phyloP scores from a whole-genome alignment of 2,329 filamentous ascomycete genomes.

The Ceratocystis huliohia region DNA sequence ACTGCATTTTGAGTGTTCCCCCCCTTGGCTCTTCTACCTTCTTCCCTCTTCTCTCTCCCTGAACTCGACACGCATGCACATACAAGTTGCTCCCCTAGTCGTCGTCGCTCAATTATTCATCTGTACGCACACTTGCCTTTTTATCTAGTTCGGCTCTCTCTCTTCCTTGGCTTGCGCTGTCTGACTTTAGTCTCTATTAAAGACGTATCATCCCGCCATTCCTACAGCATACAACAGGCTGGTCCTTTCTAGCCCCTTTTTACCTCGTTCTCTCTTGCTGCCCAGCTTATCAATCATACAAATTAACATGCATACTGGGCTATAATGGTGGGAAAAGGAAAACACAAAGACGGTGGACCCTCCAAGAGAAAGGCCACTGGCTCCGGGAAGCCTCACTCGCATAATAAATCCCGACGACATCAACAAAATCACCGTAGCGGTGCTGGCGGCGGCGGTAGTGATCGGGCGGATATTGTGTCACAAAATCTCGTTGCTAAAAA shows the following conservation, averaged over 20 bases:
- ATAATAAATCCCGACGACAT: neutral
- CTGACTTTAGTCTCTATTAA: neutral
- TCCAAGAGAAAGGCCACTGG: constrained; percentile 6
- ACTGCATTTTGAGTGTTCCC: too few relatives aligned
- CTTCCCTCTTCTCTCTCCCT: neutral
- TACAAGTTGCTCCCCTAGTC: too few relatives aligned
- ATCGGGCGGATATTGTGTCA: neutral
- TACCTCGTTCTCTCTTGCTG: neutral
- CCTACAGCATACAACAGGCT: neutral
- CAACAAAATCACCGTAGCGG: constrained; percentile 5
- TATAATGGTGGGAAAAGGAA: constrained; percentile 13
- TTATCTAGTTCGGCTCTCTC: neutral
- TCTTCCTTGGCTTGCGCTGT: neutral
- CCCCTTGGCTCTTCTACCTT: neutral
- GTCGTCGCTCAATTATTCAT: too few relatives aligned
- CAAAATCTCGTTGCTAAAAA: constrained; percentile 30
- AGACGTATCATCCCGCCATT: constrained; percentile 4
- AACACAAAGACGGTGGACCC: constrained; percentile 6
- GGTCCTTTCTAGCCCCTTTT: neutral
- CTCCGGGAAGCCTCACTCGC: neutral
- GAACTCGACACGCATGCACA: neutral
- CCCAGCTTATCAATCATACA: neutral
- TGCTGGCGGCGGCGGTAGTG: neutral
- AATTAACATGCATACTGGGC: constrained; percentile 13
- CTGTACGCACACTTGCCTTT: neutral